phyloP scores from a whole-genome alignment of 371 early-diverging fungal species.

The Rhizopus stolonifer region DNA sequence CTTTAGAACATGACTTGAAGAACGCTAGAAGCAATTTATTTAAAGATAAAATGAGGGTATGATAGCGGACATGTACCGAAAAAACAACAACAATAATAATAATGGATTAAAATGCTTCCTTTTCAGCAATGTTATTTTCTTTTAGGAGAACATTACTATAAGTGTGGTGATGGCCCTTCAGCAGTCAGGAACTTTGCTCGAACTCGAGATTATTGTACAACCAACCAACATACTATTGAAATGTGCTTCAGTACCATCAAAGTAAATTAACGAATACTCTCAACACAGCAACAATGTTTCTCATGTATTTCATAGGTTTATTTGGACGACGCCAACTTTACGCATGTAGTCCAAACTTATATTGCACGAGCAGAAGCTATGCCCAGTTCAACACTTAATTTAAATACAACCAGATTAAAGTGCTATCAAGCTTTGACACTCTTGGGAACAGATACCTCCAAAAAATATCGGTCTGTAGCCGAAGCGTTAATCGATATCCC shows the following conservation, averaged over 20 bases:
- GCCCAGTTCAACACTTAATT: constrained; percentile 64
- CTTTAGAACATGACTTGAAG: constrained; percentile 73
- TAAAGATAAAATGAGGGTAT: constrained; percentile 83
- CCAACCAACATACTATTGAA: constrained; percentile 71
- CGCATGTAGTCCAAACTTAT: constrained; percentile 67
- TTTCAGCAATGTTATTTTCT: constrained; percentile 68
- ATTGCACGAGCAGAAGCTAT: constrained; percentile 73
- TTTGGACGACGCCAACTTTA: constrained; percentile 65
- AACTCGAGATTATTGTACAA: constrained; percentile 78
- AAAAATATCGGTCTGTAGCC: constrained; percentile 64
- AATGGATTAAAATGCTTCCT: no score
- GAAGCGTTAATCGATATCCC: constrained; percentile 62
- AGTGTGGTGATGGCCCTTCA: constrained; percentile 64
- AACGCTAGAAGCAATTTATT: constrained; percentile 67
- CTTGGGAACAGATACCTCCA: constrained; percentile 46
- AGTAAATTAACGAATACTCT: constrained; percentile 34
- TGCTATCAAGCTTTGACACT: constrained; percentile 67
- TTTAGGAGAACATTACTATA: constrained; percentile 74
- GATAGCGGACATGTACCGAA: no score
- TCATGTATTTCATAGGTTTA: constrained; percentile 47
- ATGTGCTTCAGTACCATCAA: constrained; percentile 81
- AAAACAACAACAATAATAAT: no score
- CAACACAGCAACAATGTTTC: background rate
- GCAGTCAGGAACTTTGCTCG: constrained; percentile 72
- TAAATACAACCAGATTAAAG: constrained; percentile 59